Base-by-base conservation (phyloP, 2,329 filamentous ascomycete genomes). In the Mycosphaerella sp. region DNA sequence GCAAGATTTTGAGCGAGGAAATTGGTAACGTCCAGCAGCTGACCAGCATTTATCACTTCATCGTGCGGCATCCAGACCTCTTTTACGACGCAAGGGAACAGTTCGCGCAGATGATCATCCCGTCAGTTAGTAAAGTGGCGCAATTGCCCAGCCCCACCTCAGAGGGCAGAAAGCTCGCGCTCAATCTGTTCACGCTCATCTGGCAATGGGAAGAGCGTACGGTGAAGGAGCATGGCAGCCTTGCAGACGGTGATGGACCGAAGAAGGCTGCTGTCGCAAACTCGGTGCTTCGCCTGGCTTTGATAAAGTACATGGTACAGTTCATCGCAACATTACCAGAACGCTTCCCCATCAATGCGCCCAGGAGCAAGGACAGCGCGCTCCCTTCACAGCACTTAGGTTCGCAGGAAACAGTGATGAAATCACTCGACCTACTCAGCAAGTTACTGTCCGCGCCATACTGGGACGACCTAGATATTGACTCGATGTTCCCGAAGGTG, bases 51-150 rank as follows among this genome's bases (percentile, higher is more conserved):
- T 97, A 96, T 74, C 87, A 96, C 64, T 98, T 98, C 71, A 76
- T 98, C 30, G 91, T 96, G 32, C 82, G 87, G 50, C 91, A 98
- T 66, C 86, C 90, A 0, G 85, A 93, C 63, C 75, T 98, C 4
- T 98, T 98, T 72, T 98, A 94, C 61, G 91, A 97, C 57, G 89
- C 89, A 1, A 79, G 93, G 49, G 93, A 98, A 59, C 90, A 91
- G 64, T 94, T 97, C 59, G 83, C 89, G 4, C 81, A 86, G 50
- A 80, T 93, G 57, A 94, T 98, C 66, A 90, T 98, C 50, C 85
- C 84, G 1, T 91, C 89, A 3, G 75, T 98, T 32, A 80, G 87
- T 46, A 97, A 97, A 70, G 87, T 98, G 49, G 89, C 90, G 0
- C 79, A 80, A 17, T 84, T 88, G 3, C 85, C 87, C 4, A 95